Evolutionary conservation across 164 flowering plant genomes (phyloP), one percentile per base, ranked within the genome.

Genomic region (Pachysandra terminalis): DNA sequence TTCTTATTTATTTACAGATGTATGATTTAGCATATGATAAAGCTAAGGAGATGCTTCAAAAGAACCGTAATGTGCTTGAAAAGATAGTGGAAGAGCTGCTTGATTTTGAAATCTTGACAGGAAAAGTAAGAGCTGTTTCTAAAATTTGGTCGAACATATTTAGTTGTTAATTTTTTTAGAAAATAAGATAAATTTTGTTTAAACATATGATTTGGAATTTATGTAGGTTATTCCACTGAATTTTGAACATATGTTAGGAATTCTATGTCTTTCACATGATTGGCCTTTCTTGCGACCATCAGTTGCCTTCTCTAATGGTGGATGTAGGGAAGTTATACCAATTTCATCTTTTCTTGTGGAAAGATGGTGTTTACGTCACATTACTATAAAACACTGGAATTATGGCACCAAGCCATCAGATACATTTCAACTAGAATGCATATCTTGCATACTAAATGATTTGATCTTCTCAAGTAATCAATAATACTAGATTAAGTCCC

Each of bases 41-140:
- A 78, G 97, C 98, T 59, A 86, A 77, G 71, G 78, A 78, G 26
- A 86, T 94, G 86, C 85, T 94, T 61, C 83, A 79, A 71, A 85
- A 77, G 75, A 94, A 94, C 62, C 80, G 77, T 27, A 68, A 41
- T 54, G 95, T 85, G 64, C 92, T 95, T 61, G 94, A 89, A 69
- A 82, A 78, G 73, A 82, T 89, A 69, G 96, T 89, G 54, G 96
- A 91, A 48, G 88, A 88, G 62, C 74, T 95, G 75, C 83, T 91
- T 16, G 90, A 91, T 73, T 86, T 76, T 79, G 98, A 95, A 78
- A 81, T 87, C 66, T 78, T 95, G 80, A 80, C 92, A 16, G 87
- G 88, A 73, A 86, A 85, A 97, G 98, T 90, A 81, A 56, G 45
- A 64, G 48, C 59, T 68, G 6, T 49, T 59, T 15, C 56, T 15